These are phyloP conservation scores for Warburgia ugandensis DNA, from an alignment of 164 flowering plant genomes.

Conservation along the genomic window DNA sequence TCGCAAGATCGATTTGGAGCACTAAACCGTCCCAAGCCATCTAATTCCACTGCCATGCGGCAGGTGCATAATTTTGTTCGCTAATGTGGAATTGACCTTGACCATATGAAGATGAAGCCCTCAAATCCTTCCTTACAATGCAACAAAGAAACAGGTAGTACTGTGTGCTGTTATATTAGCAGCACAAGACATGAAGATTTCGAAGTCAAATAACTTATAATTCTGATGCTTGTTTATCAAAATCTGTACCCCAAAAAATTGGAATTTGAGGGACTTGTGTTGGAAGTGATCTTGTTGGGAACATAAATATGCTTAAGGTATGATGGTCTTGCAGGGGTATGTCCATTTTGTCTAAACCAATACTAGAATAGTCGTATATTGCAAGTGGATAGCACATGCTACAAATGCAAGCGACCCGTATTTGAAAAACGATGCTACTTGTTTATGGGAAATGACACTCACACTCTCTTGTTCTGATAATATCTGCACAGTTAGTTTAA, in stretches of 20 bases:
- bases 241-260: no score
- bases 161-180: not conserved
- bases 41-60: no score
- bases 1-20: no score
- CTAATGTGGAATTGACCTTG: no score
- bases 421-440: no score
- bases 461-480: no score
- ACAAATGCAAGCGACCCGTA: no score
- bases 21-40: no score
- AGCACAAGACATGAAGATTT: constrained; percentile 1
- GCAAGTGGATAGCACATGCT: not conserved
- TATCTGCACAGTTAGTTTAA: no score
- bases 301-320: constrained; percentile 4
- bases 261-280: constrained; percentile 1
- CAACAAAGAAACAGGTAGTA: not conserved
- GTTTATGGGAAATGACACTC: no score
- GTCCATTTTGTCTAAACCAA: not conserved
- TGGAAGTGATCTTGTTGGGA: constrained; percentile 2
- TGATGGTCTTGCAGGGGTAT: constrained; percentile 4
- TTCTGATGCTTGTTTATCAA: not conserved
- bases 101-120: not conserved
- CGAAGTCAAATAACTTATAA: not conserved
- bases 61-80: no score
- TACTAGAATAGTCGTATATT: not conserved
- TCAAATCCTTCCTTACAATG: not conserved